These are phyloP conservation scores for Edhazardia aedis DNA, from an alignment of 371 early-diverging fungal species.

Conservation along the genomic window DNA sequence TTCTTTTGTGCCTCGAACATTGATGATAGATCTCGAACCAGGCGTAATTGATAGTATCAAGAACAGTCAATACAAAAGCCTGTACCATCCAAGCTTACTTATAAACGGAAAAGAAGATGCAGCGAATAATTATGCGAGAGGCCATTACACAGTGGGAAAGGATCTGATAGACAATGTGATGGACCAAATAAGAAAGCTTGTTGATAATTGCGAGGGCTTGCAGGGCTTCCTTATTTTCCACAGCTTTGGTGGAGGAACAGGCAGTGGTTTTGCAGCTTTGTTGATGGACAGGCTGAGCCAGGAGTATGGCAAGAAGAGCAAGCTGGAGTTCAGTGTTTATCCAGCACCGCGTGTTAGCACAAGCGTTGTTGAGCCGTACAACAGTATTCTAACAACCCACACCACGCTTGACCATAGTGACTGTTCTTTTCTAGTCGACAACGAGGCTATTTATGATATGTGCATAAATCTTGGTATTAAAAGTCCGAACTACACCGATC, in stretches of 20 bases:
- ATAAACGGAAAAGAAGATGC: conserved; percentile 95
- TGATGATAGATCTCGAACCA: conserved; percentile 87
- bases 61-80: conserved; percentile 69
- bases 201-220: conserved; percentile 73
- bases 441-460: conserved; percentile 88
- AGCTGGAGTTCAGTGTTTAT: conserved; percentile 90
- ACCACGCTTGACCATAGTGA: conserved; percentile 85
- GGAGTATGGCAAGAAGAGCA: conserved; percentile 90
- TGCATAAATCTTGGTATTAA: conserved; percentile 90
- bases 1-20: conserved; percentile 89
- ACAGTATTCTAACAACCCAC: conserved; percentile 85
- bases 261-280: conserved; percentile 89
- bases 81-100: conserved; percentile 92
- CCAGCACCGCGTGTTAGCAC: conserved; percentile 91
- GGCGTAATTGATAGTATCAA: conserved; percentile 86
- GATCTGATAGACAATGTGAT: conserved; percentile 78
- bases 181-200: conserved; percentile 79
- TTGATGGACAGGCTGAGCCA: conserved; percentile 78
- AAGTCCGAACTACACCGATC: conserved; percentile 79
- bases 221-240: conserved; percentile 63
- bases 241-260: conserved; percentile 92
- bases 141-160: conserved; percentile 94
- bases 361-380: conserved; percentile 72
- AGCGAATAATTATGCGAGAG: conserved; percentile 96
- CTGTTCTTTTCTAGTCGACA: conserved; percentile 95